Conservation (phyloP, 805 yeast species). For the Sporopachydermia quercuum region DNA sequence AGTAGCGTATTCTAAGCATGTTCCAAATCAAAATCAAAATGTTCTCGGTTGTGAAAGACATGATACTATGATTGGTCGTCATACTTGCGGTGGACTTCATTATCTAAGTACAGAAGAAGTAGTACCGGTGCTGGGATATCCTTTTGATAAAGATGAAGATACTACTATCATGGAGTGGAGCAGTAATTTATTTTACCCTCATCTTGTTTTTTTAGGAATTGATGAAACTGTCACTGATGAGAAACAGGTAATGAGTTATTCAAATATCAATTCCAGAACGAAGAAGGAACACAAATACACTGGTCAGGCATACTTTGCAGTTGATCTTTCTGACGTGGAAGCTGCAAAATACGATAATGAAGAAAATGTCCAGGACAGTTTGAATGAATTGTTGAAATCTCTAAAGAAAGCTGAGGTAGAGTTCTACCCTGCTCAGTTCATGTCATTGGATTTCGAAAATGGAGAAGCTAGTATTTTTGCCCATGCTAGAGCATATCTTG, state of each 20-base stretch:
- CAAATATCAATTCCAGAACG: slow-evolving; percentile 7
- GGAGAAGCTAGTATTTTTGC: slow-evolving; percentile 55
- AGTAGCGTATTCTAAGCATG: neutral
- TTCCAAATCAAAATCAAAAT: neutral
- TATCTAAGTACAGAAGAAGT: slow-evolving; percentile 21
- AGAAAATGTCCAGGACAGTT: slow-evolving; percentile 10
- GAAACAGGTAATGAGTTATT: slow-evolving; percentile 10
- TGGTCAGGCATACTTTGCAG: slow-evolving; percentile 26
- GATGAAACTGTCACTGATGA: slow-evolving; percentile 22
- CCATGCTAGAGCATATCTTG: slow-evolving; percentile 71
- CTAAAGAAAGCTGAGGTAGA: slow-evolving; percentile 8
- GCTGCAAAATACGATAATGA: slow-evolving; percentile 9
- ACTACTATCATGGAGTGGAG: slow-evolving; percentile 20
- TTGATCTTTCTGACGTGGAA: slow-evolving; percentile 15
- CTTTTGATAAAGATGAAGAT: slow-evolving; percentile 14
- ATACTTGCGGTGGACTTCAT: slow-evolving; percentile 14
- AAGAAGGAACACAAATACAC: slow-evolving; percentile 11
- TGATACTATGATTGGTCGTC: neutral
- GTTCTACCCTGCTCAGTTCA: slow-evolving; percentile 22
- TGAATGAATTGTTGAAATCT: slow-evolving; percentile 8
- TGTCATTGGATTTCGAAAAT: slow-evolving; percentile 15
- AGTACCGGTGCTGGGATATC: slow-evolving; percentile 19
- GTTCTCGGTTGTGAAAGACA: neutral
- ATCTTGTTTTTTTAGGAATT: slow-evolving; percentile 33
- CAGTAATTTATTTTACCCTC: slow-evolving; percentile 21